Conservation (phyloP, 1,284 basidiomycete genomes). For the Sanghuangporus baumii region DNA sequence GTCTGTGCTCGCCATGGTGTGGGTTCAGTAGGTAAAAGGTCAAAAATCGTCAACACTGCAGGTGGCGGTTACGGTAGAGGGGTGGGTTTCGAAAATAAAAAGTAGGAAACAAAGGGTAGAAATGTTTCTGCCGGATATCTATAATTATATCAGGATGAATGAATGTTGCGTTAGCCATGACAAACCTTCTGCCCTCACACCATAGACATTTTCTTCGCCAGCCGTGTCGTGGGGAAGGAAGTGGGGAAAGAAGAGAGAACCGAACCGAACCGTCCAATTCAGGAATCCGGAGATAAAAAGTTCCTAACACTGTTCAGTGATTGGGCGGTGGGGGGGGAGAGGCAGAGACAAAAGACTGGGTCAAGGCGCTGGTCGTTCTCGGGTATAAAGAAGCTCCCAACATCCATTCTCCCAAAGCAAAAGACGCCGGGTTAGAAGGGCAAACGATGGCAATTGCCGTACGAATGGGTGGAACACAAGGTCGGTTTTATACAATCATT, state of each 20-base stretch:
- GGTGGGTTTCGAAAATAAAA: background rate
- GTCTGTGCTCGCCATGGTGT: constrained; percentile 7
- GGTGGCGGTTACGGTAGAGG: background rate
- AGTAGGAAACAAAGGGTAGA: background rate
- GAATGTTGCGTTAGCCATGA: background rate
- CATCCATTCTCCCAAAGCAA: background rate
- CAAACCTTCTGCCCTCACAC: no score
- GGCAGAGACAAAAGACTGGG: no score
- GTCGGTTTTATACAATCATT: background rate
- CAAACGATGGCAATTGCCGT: background rate
- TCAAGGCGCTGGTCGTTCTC: background rate
- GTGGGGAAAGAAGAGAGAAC: no score
- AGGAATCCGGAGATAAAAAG: no score
- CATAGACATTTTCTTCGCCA: no score
- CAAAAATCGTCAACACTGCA: background rate
- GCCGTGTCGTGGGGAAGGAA: no score
- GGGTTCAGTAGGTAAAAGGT: background rate
- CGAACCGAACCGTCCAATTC: no score
- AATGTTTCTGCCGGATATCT: background rate
- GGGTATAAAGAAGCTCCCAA: background rate
- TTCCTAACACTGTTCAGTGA: no score
- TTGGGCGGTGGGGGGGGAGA: no score
- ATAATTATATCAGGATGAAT: background rate
- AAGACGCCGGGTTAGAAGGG: background rate
- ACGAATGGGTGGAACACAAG: background rate